A percentile compares a stretch with the other conserved stretches of the same genome.
Evolutionary conservation across 164 flowering plant genomes (phyloP).

Genomic region (Echeveria elegans): DNA sequence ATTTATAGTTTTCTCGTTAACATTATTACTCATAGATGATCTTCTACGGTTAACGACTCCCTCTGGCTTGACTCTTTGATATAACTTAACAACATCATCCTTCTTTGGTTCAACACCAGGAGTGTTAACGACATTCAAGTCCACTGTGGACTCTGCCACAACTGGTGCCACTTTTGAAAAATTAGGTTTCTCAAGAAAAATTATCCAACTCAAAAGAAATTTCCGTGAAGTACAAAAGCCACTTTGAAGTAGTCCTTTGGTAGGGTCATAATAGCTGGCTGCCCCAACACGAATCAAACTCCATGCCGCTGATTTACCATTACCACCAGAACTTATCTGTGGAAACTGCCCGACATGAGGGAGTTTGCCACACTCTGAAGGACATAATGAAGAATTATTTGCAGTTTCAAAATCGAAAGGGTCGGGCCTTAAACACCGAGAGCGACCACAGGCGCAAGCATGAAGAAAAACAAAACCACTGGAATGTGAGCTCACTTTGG

Average conservation of each 20-base stretch:
- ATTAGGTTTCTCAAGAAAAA: conserved; percentile 35
- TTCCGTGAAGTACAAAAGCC: conserved; percentile 62
- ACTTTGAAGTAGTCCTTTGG: conserved; percentile 81
- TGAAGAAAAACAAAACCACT: conserved; percentile 90
- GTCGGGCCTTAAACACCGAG: conserved; percentile 52
- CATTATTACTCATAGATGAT: conserved; percentile 15
- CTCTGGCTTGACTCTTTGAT: conserved; percentile 18
- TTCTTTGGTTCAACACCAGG: conserved; percentile 22
- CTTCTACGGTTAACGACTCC: conserved; percentile 21
- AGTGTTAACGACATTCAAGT: conserved; percentile 18
- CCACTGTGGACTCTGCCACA: conserved; percentile 13
- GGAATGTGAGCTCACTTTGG: conserved; percentile 46
- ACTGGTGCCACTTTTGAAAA: conserved; percentile 18
- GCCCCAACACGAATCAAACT: conserved; percentile 66
- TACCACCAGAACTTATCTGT: conserved; percentile 29
- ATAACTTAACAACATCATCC: conserved; percentile 15
- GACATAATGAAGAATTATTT: conserved; percentile 38
- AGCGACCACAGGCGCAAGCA: conserved; percentile 96
- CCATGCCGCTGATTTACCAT: conserved; percentile 60
- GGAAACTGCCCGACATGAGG: conserved; percentile 59
- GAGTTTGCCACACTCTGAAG: conserved; percentile 60
- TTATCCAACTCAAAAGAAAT: conserved; percentile 58
- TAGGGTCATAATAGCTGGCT: conserved; percentile 70
- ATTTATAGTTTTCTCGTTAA: conserved; percentile 32
- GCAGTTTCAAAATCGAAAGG: conserved; percentile 92